Base-by-base conservation (phyloP, 345 rosid genomes). In the Eucalyptus cloeziana region DNA sequence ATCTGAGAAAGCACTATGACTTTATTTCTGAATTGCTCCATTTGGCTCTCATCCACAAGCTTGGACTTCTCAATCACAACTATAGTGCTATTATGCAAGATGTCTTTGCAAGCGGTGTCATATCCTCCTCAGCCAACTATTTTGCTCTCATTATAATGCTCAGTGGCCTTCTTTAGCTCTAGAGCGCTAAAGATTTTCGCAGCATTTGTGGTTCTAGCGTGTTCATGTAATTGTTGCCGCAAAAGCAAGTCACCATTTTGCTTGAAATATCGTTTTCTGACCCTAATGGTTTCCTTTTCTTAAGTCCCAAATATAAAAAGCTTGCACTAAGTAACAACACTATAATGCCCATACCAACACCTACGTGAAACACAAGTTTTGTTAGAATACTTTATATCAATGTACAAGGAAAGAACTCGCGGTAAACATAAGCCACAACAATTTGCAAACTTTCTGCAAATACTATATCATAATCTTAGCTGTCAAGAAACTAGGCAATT, bases 91-190 rank as follows among this genome's bases (percentile, higher is more conserved):
- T 93, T 94, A 30, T 86, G 76, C 51, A 93, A 71, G 86, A 89
- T 86, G 69, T 94, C 96, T 80, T 93, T 93, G 90, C 90, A 94
- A 14, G 93, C 95, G 7, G 93, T 93, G 2, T 94, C 94, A 19
- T 89, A 91, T 9, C 94, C 94, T 12, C 96, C 93, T 3, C 87
- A 89, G 33, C 94, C 96, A 37, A 94, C 76, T 45, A 92, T 90
- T 87, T 87, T 90, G 45, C 87, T 91, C 62, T 89, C 88, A 43
- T 88, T 88, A 54, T 89, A 93, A 90, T 92, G 92, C 43, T 94
- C 87, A 0, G 95, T 92, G 21, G 96, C 95, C 86, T 92, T 92
- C 79, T 88, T 86, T 4, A 94, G 87, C 91, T 94, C 93, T 17
- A 88, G 88, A 0, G 93, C 92, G 7, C 88, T 87, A 86, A 94